Evolutionary conservation across 78 protist genomes (phyloP).

Genomic region (Pigoraptor vietnamica): DNA sequence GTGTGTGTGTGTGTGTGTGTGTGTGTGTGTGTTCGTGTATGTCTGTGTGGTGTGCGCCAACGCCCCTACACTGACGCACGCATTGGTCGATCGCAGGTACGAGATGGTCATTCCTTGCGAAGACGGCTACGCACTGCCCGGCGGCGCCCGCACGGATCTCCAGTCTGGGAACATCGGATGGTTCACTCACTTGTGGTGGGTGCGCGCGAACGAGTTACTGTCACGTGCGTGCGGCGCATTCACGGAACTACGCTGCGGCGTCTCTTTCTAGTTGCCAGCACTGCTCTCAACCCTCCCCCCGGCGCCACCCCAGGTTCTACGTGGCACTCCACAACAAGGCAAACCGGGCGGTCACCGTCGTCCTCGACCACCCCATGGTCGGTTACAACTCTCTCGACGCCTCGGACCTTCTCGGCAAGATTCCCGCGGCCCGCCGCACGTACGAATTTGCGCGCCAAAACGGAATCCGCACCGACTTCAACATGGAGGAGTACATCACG

Average conservation of each 20-base stretch:
- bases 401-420: not conserved
- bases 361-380: not conserved
- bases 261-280: too few relatives aligned
- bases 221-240: too few relatives aligned
- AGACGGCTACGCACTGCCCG: not conserved
- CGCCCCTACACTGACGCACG: too few relatives aligned
- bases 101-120: not conserved
- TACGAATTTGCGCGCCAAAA: not conserved
- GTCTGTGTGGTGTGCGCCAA: too few relatives aligned
- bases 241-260: too few relatives aligned
- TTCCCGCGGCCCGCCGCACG: not conserved
- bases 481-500: not conserved
- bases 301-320: not conserved
- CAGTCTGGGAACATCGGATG: not conserved
- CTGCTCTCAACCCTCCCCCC: not conserved
- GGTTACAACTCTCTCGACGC: not conserved
- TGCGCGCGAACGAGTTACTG: too few relatives aligned
- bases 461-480: not conserved
- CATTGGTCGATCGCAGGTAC: too few relatives aligned
- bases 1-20: too few relatives aligned
- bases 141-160: not conserved
- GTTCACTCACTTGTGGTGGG: not conserved
- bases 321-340: not conserved
- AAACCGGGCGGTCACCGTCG: not conserved
- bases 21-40: too few relatives aligned